Evolutionary conservation across 805 yeast genomes (phyloP), one percentile per base, ranked within the genome.

Genomic region (Teunomyces kruisii): DNA sequence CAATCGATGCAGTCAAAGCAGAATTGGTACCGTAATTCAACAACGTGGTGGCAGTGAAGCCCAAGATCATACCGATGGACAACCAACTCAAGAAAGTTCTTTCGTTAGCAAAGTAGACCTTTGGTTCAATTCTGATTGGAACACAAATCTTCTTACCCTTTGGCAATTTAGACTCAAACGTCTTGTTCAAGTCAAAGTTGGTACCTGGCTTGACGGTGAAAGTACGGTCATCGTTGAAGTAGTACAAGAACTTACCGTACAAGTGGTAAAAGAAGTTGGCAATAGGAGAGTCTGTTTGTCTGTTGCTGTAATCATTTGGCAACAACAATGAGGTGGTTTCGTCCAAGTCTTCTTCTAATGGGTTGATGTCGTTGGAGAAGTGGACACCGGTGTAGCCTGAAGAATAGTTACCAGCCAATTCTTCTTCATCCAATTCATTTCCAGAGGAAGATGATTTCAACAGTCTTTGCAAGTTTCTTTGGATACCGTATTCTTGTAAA

Each of bases 61-160:
- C 90, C 46, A 94, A 74, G 35, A 92, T 74, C 74, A 94, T 80
- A 7, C 94, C 88, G 55, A 94, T 88, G 32, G 96, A 91, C 45
- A 92, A 70, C 99, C 99, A 94, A 32, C 95, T 81, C 50, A 94
- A 74, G 60, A 84, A 92, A 0, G 99, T 94, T 70, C 99, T 82
- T 67, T 94, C 99, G 17, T 96, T 89, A 6, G 99, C 99, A 67
- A 94, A 94, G 64, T 94, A 94, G n/a, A 94, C 99, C 70, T 94
- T 94, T 47, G 99, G 99, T 68, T 94, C 99, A 30, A 94, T 91
- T 58, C 99, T 80, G 31, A 94, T 95, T 2, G 98, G 99, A 7
- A 94, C 94, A 58, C 90, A 81, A 47, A 94, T 88, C 37, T 79
- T 76, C 66, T 90, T 91, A 1, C 98, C 99, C 33, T 86, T 82